A percentile compares a stretch with the other conserved stretches of the same genome.
Conservation (phyloP, 176 grass and related monocot species). For the Carex cristatella region DNA sequence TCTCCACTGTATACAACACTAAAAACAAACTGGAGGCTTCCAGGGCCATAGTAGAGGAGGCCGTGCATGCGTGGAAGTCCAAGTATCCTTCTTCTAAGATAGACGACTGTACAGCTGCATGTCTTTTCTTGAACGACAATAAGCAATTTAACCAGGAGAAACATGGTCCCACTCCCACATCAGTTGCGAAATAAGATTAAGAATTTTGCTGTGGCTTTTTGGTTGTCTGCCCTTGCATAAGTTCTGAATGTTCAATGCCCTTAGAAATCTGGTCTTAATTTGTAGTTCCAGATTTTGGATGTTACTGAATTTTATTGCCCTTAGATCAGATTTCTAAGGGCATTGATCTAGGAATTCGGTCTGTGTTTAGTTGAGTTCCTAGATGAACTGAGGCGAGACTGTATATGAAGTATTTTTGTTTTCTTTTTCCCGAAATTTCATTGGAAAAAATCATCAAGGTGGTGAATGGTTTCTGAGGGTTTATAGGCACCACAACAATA, state of each 20-base stretch:
- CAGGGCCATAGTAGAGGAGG: constrained; percentile 70
- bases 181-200: background rate
- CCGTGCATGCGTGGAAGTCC: constrained; percentile 52
- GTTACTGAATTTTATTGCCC: background rate
- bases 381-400: background rate
- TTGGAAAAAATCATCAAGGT: background rate
- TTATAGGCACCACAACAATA: background rate
- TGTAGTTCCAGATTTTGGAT: background rate
- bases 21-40: constrained; percentile 65
- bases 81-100: constrained; percentile 58
- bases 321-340: no score
- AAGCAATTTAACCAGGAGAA: background rate
- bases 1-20: constrained; percentile 58
- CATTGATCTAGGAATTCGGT: background rate
- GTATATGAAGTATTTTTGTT: background rate
- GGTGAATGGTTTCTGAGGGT: background rate
- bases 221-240: background rate
- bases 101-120: constrained; percentile 87
- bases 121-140: constrained; percentile 75
- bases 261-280: background rate
- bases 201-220: background rate
- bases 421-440: background rate
- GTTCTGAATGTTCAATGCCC: background rate
- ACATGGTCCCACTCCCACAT: background rate
- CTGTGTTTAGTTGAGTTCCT: background rate